A percentile compares a stretch with the other conserved stretches of the same genome.
Evolutionary conservation across 345 rosid species (phyloP).

Genomic region (Eutrema heterophyllum): DNA sequence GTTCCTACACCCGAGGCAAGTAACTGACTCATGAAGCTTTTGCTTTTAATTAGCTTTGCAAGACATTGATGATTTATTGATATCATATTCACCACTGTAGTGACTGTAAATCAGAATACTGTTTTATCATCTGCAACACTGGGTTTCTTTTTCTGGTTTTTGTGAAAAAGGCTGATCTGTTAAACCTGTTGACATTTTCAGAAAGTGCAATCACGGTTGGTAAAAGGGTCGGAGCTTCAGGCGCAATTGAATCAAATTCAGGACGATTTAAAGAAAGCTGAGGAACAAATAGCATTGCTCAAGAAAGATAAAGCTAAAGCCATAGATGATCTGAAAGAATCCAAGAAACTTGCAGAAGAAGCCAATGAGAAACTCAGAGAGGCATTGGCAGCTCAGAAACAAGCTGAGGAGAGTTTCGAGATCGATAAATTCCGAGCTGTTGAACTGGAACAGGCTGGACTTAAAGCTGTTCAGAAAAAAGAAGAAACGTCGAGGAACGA

Average conservation of each 20-base stretch:
- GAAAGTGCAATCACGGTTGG: constrained; percentile 51
- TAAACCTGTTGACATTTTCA: constrained; percentile 24
- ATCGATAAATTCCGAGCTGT: constrained; percentile 82
- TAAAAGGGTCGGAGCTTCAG: constrained; percentile 63
- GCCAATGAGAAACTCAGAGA: constrained; percentile 74
- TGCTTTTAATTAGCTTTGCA: not conserved
- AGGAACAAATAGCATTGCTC: constrained; percentile 56
- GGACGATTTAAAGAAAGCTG: constrained; percentile 84
- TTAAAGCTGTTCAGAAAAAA: constrained; percentile 70
- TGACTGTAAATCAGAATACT: too few relatives aligned
- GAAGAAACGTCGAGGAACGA: constrained; percentile 70
- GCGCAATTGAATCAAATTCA: constrained; percentile 57
- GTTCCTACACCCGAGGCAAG: constrained; percentile 64
- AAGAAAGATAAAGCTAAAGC: constrained; percentile 80
- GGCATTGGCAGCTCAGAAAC: constrained; percentile 82
- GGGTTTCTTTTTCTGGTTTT: not conserved
- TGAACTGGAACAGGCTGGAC: constrained; percentile 82
- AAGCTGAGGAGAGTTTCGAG: constrained; percentile 77
- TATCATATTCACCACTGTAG: too few relatives aligned
- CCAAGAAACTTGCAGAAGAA: constrained; percentile 53
- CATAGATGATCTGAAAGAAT: constrained; percentile 68
- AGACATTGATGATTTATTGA: not conserved
- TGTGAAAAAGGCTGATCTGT: not conserved
- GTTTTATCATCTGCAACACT: not conserved
- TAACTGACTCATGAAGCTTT: not conserved